Base-by-base conservation (phyloP, 306 rosid genomes). In the Rosa persica region DNA sequence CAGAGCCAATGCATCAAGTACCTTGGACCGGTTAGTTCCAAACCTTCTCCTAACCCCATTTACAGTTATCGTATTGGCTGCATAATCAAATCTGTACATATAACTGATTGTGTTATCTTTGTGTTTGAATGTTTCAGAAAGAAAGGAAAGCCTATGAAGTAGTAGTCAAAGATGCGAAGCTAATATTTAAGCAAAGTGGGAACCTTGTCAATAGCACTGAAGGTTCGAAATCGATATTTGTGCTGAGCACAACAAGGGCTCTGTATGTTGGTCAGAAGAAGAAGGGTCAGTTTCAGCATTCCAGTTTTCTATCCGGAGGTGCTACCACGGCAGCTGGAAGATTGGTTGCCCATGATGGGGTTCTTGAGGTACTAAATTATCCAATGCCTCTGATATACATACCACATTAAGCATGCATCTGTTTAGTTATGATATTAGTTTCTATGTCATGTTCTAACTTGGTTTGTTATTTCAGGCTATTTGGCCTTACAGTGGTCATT, bases 401-500 rank as follows among this genome's bases (percentile, higher is more conserved):
- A 12, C 16, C 39, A 40, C 48, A 58, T 22, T n/a, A 16, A 5
- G 8, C 12, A 43, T 30, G 34, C n/a, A 23, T 20, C 22, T 30
- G 12, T 30, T 57, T 22, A 1, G 10, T 27, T 77, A 40, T 19
- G 5, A 11, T 27, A n/a, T 68, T 17, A 17, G 57, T 54, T 42
- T 17, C 0, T 16, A 6, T 22, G 13, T 22, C 25, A 61, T 47
- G 19, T 36, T 36, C 58, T 72, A 54, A 66, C 51, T 48, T 12
- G 5, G 8, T 22, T 46, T 51, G 40, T 15, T 76, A 23, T 71
- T 80, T 73, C 82, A 93, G 96, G 98, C 97, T 47, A 92, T 94
- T 78, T 94, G 98, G 98, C 98, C 98, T 1, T 94, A 94, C 72
- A 94, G 97, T 79, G 98, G 98, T 62, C 98, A 94, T 79, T 94